These are phyloP conservation scores for Claviceps cyperi DNA, from an alignment of 2,329 filamentous ascomycete species.

Conservation along the genomic window DNA sequence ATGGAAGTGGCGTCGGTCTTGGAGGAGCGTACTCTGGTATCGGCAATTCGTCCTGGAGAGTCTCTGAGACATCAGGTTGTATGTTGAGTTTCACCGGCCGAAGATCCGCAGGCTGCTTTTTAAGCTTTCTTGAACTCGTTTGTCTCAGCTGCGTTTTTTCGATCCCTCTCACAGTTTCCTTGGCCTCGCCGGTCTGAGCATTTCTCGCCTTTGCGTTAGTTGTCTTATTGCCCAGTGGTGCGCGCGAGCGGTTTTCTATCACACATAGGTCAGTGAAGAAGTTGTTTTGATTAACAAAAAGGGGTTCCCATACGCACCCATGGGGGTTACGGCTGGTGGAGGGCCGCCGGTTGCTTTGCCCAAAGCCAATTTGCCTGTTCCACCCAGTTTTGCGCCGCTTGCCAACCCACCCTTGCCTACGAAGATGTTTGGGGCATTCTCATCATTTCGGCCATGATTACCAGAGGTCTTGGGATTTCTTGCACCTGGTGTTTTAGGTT, in stretches of 20 bases:
- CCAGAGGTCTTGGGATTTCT: constrained; percentile 72
- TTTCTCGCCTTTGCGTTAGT: constrained; percentile 77
- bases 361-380: constrained; percentile 26
- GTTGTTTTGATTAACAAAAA: not conserved
- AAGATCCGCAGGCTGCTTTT: constrained; percentile 37
- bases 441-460: constrained; percentile 64
- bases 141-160: constrained; percentile 49
- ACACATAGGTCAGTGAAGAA: constrained; percentile 5
- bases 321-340: constrained; percentile 59
- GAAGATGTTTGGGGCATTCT: constrained; percentile 48
- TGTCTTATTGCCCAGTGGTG: constrained; percentile 83
- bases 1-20: constrained; percentile 47
- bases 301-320: constrained; percentile 41
- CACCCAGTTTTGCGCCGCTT: constrained; percentile 42
- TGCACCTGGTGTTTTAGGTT: constrained; percentile 68
- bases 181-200: constrained; percentile 51
- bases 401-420: constrained; percentile 29
- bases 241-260: constrained; percentile 43
- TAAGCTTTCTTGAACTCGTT: constrained; percentile 44
- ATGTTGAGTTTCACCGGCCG: constrained; percentile 47
- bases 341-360: constrained; percentile 32
- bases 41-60: constrained; percentile 51
- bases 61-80: constrained; percentile 36
- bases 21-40: constrained; percentile 89
- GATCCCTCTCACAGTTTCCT: constrained; percentile 40